phyloP scores from a whole-genome alignment of 495 filamentous ascomycete species.

The Xylaria bambusicola region DNA sequence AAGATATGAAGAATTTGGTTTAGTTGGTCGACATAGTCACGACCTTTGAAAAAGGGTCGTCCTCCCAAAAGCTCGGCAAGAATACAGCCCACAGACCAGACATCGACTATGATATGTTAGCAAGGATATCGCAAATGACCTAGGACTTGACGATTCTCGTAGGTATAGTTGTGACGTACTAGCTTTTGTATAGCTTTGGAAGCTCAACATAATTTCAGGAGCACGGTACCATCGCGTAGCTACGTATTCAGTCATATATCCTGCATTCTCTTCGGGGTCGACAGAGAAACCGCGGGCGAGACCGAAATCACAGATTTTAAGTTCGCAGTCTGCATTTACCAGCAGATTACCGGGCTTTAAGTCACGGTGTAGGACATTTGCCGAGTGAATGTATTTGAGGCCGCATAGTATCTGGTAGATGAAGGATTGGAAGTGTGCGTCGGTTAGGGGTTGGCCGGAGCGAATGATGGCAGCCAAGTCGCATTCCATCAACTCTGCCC shows the following conservation, averaged over 20 bases:
- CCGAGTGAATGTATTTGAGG: constrained; percentile 97
- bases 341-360: constrained; percentile 95
- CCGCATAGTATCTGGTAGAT: constrained; percentile 95
- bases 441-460: constrained; percentile 92
- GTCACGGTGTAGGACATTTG: constrained; percentile 95
- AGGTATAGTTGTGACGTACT: constrained; percentile 69
- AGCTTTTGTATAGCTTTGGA: constrained; percentile 99
- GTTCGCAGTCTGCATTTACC: constrained; percentile 97
- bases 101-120: constrained; percentile 69
- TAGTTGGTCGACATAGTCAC: constrained; percentile 98
- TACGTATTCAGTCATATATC: constrained; percentile 99
- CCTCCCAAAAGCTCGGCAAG: constrained; percentile 94
- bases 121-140: not conserved
- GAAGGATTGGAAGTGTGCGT: constrained; percentile 94
- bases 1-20: constrained; percentile 99
- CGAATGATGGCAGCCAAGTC: constrained; percentile 97
- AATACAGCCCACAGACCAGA: constrained; percentile 99
- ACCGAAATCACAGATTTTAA: constrained; percentile 99
- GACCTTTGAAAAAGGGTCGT: constrained; percentile 97
- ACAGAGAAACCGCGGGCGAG: constrained; percentile 94
- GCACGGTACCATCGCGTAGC: constrained; percentile 98
- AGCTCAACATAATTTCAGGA: constrained; percentile 98
- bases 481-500: constrained; percentile 95
- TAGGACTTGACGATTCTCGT: not conserved
- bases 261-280: constrained; percentile 96